Evolutionary conservation across 176 grass and related monocot species (phyloP), one percentile per base, ranked within the genome.

Genomic region (Melocanna baccifera): DNA sequence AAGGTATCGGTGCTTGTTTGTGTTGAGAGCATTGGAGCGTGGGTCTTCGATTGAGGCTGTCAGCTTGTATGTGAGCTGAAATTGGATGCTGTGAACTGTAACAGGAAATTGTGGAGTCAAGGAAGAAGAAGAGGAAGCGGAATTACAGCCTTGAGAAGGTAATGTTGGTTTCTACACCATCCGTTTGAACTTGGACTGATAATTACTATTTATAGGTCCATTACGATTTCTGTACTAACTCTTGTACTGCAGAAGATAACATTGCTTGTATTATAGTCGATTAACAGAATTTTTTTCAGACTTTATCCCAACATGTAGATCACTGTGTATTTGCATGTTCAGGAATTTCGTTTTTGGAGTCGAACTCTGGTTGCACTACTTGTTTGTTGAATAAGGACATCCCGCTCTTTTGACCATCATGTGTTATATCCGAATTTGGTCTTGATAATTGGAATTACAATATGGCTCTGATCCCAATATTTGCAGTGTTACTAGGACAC

Each of bases 101-200:
- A 14, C 79, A 93, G 91, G 94, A 93, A 71, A 85, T 97, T 75
- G 50, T 71, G 29, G 94, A 94, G 79, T 80, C 89, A 2, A 90
- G 94, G 91, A 97, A 97, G 83, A 94, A 88, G 90, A 94, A 85
- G 83, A 83, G 90, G 82, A 97, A 85, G 61, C 76, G 15, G 39
- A 88, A 97, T 76, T 97, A 97, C 76, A 85, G 20, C 84, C 88
- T 94, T 26, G 92, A 94, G 82, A 97, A 90, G 86, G 94, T 97
- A 89, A 66, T 25, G 4, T 29, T 26, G 2, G 0, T 19, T 46
- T 8, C 6, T 2, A 2, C 20, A 23, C 39, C 41, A 12, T 62
- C 14, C 32, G 22, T 47, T 71, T 37, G 1, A 61, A 4, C 30
- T 70, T 4, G 12, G 9, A 9, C 6, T 10, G 0, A n/a, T 28